Evolutionary conservation across 805 yeast species (phyloP).

Genomic region (Spencermartinsiella europaea): DNA sequence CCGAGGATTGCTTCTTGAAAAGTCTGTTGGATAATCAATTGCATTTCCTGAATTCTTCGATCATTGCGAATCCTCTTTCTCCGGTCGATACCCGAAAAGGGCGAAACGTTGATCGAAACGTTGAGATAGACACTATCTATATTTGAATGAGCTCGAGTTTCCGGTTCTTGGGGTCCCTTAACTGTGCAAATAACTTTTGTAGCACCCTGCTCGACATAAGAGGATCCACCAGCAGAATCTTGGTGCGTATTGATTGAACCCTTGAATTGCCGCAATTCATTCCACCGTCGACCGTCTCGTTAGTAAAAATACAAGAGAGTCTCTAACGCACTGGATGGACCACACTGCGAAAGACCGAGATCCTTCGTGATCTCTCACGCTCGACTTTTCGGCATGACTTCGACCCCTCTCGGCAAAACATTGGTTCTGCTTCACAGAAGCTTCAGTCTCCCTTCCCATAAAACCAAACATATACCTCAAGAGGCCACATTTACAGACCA

Average conservation of each 20-base stretch:
- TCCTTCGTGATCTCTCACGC: neutral
- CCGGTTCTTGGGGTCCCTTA: slow-evolving; percentile 87
- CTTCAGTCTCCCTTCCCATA: no score
- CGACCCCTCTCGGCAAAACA: no score
- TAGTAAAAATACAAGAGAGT: neutral
- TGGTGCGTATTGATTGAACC: slow-evolving; percentile 87
- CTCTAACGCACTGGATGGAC: no score
- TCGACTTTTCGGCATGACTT: slow-evolving; percentile 1
- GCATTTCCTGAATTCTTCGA: slow-evolving; percentile 32
- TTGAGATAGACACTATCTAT: slow-evolving; percentile 52
- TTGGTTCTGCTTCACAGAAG: no score
- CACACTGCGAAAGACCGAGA: slow-evolving; percentile 1
- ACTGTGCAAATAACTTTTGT: slow-evolving; percentile 82
- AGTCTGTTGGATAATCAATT: slow-evolving; percentile 29
- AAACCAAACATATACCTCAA: no score
- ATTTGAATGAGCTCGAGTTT: slow-evolving; percentile 41
- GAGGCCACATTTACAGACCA: no score
- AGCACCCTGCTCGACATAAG: slow-evolving; percentile 88
- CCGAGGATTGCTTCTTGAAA: slow-evolving; percentile 57
- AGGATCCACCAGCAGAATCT: slow-evolving; percentile 77
- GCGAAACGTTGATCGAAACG: slow-evolving; percentile 66
- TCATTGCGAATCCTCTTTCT: slow-evolving; percentile 66
- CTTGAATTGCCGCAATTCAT: slow-evolving; percentile 77
- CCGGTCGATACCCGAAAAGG: slow-evolving; percentile 74
- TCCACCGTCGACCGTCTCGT: slow-evolving; percentile 88